A percentile compares a stretch with the other conserved stretches of the same genome.
These are phyloP conservation scores for Bauhinia variegata DNA, from an alignment of 306 rosid species.

Conservation along the genomic window DNA sequence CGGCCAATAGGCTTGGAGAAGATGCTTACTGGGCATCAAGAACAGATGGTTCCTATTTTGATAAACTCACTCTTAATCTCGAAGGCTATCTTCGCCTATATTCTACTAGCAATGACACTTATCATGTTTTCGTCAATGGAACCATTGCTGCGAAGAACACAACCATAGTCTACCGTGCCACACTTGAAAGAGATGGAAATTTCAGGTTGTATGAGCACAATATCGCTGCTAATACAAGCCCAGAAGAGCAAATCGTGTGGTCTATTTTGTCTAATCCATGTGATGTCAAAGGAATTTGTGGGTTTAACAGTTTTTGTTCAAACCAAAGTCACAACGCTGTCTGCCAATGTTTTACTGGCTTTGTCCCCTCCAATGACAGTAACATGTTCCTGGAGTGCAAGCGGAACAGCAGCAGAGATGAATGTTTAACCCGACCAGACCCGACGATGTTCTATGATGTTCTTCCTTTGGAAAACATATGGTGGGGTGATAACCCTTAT, in stretches of 20 bases:
- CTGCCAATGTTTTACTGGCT: slow-evolving; percentile 44
- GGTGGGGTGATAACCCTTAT: slow-evolving; percentile 23
- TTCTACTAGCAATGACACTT: fast-evolving
- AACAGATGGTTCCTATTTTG: fast-evolving
- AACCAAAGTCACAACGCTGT: neutral
- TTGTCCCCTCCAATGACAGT: neutral
- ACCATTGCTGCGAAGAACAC: neutral
- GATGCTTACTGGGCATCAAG: neutral
- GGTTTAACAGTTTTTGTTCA: slow-evolving; percentile 28
- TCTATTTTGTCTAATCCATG: neutral
- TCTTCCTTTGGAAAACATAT: neutral
- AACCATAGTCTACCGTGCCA: neutral
- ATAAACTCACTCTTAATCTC: neutral
- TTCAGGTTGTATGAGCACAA: slow-evolving; percentile 5
- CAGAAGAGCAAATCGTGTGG: neutral
- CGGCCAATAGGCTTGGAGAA: too few species aligned
- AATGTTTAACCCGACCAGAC: slow-evolving; percentile 27
- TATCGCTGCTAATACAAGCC: neutral
- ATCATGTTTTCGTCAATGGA: neutral
- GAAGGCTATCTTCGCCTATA: neutral
- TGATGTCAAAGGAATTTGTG: neutral
- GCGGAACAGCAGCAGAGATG: neutral
- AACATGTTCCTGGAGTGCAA: slow-evolving; percentile 25
- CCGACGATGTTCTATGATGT: slow-evolving; percentile 6
- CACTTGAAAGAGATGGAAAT: slow-evolving; percentile 12